Conservation (phyloP, 768 basidiomycete species). For the Podaxis sp. region DNA sequence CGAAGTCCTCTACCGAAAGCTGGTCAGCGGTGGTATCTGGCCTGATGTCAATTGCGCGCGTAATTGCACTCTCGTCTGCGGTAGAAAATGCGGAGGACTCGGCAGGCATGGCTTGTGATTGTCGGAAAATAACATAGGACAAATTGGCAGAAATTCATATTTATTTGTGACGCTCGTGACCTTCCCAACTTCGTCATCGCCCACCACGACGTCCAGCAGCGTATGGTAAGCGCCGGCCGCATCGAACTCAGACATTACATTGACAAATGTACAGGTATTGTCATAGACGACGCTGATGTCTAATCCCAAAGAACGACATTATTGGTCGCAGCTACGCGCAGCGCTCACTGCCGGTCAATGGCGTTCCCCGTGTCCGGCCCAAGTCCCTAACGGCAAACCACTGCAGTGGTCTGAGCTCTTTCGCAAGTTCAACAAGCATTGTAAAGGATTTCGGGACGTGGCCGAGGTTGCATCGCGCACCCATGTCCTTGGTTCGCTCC, state of each 20-base stretch:
- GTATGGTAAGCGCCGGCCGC: neutral
- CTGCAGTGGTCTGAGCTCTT: slow-evolving; percentile 79
- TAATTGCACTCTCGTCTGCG: slow-evolving; percentile 37
- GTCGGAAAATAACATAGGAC: neutral
- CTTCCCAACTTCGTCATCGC: neutral
- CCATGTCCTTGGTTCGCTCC: slow-evolving; percentile 58
- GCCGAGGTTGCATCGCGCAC: slow-evolving; percentile 69
- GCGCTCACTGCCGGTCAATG: slow-evolving; percentile 76
- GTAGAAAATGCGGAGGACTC: slow-evolving; percentile 47
- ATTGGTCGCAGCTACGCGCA: slow-evolving; percentile 73
- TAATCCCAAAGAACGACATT: slow-evolving; percentile 65
- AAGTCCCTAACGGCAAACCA: slow-evolving; percentile 46
- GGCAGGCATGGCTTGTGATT: slow-evolving; percentile 17
- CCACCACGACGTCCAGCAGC: neutral
- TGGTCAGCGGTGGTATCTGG: slow-evolving; percentile 9
- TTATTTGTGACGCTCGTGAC: slow-evolving; percentile 6
- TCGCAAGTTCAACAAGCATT: slow-evolving; percentile 87
- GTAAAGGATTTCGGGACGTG: slow-evolving; percentile 56
- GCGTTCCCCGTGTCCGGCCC: slow-evolving; percentile 62
- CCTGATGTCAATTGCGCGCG: slow-evolving; percentile 8
- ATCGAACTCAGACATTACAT: neutral
- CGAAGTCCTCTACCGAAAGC: slow-evolving; percentile 42
- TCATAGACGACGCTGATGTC: slow-evolving; percentile 23
- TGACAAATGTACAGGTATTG: neutral
- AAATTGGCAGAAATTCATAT: neutral